A percentile compares a stretch with the other conserved stretches of the same genome.
Evolutionary conservation across 2,329 filamentous ascomycete species (phyloP).

Genomic region (Pestalotiopsis sp.): DNA sequence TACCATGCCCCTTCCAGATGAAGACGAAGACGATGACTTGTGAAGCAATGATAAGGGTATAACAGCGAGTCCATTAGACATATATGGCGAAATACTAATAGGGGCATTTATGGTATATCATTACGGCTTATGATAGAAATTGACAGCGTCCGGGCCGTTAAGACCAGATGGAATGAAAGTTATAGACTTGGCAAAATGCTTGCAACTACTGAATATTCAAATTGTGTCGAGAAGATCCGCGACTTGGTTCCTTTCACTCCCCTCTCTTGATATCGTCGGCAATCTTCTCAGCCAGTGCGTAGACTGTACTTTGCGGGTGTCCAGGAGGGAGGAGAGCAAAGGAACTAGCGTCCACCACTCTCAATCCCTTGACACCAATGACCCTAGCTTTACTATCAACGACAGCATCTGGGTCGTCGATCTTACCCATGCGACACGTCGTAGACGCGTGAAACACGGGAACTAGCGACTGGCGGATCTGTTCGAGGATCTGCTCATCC

Average conservation of each 20-base stretch:
- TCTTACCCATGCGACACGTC: constrained; percentile 21
- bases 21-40: not conserved
- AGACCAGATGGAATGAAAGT: too few species aligned
- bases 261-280: constrained; percentile 3
- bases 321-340: constrained; percentile 16
- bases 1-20: not conserved
- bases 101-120: too few species aligned
- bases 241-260: not conserved
- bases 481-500: constrained; percentile 15
- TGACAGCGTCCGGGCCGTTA: too few species aligned
- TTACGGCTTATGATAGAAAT: too few species aligned
- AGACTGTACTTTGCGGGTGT: constrained; percentile 14
- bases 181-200: too few species aligned
- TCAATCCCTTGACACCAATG: constrained; percentile 16
- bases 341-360: constrained; percentile 17
- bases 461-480: constrained; percentile 12
- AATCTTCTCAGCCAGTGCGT: constrained; percentile 15
- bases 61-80: too few species aligned
- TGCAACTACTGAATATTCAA: too few species aligned
- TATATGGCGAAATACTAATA: too few species aligned
- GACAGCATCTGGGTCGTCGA: constrained; percentile 17
- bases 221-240: too few species aligned
- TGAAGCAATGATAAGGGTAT: not conserved
- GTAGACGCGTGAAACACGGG: constrained; percentile 19
- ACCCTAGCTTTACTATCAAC: constrained; percentile 20